Conservation (phyloP, 495 filamentous ascomycete genomes). For the Lichina pygmaea region DNA sequence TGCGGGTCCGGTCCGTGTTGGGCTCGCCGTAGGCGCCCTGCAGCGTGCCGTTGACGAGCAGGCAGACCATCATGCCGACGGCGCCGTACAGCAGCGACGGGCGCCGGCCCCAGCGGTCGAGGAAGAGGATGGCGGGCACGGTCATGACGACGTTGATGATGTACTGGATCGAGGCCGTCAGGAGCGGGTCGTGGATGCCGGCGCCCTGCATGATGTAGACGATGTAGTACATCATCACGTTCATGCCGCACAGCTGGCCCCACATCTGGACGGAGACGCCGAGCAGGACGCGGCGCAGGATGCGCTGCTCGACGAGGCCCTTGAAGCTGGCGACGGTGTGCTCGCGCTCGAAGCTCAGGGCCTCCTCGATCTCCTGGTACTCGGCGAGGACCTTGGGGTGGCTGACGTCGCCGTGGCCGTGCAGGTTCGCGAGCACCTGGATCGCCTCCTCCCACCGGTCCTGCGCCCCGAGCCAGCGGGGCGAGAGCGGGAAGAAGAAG, state of each 20-base stretch:
- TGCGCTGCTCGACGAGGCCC: constrained; percentile 31
- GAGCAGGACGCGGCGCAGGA: constrained; percentile 38
- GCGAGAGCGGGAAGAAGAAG: constrained; percentile 45
- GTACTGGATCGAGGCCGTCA: constrained; percentile 52
- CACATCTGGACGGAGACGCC: constrained; percentile 56
- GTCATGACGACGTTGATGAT: constrained; percentile 48
- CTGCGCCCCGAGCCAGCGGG: constrained; percentile 47
- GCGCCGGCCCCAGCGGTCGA: constrained; percentile 2
- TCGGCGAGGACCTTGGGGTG: constrained; percentile 35
- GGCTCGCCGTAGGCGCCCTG: constrained; percentile 8
- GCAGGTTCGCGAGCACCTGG: constrained; percentile 32
- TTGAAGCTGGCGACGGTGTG: constrained; percentile 25
- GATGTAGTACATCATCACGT: constrained; percentile 44
- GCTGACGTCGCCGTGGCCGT: constrained; percentile 30
- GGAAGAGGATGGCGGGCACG: constrained; percentile 24
- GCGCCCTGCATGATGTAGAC: constrained; percentile 47
- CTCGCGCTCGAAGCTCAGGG: constrained; percentile 32
- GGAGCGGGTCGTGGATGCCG: constrained; percentile 32
- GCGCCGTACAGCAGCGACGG: constrained; percentile 1
- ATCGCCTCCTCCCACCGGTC: constrained; percentile 54
- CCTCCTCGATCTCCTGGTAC: constrained; percentile 39
- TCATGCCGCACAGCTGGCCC: constrained; percentile 50
- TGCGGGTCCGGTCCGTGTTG: constrained; percentile 1
- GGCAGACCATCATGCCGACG: constrained; percentile 3
- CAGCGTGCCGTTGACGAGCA: constrained; percentile 9